Evolutionary conservation across 441 rosid genomes (phyloP).

Genomic region (Pelargonium australe): DNA sequence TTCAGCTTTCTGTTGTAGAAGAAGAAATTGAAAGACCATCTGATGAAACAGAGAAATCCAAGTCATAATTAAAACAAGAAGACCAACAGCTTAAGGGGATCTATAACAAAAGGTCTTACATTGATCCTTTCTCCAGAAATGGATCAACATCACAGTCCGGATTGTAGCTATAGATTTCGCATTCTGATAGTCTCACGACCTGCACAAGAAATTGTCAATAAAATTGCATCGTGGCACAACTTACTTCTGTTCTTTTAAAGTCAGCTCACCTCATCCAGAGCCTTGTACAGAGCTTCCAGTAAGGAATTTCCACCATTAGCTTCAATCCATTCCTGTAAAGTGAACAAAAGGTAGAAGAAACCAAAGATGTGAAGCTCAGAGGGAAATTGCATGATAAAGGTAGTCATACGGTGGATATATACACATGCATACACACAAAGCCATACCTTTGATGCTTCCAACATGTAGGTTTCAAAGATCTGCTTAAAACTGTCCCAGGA

Average conservation of each 20-base stretch:
- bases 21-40: constrained; percentile 93
- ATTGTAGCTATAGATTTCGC: constrained; percentile 78
- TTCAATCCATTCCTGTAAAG: constrained; percentile 62
- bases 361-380: constrained; percentile 8
- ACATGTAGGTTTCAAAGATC: constrained; percentile 74
- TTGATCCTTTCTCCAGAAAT: constrained; percentile 69
- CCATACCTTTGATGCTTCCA: constrained; percentile 84
- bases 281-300: constrained; percentile 64
- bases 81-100: not conserved
- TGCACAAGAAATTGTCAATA: constrained; percentile 31
- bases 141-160: constrained; percentile 82
- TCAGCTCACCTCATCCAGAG: constrained; percentile 76
- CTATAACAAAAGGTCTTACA: constrained; percentile 34
- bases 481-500: constrained; percentile 76
- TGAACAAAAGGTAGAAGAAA: constrained; percentile 11
- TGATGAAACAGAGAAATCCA: constrained; percentile 23
- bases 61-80: constrained; percentile 8
- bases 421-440: not conserved
- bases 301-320: constrained; percentile 62
- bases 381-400: not conserved
- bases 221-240: constrained; percentile 13
- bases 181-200: constrained; percentile 81
- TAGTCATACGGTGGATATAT: constrained; percentile 1
- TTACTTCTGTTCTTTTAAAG: constrained; percentile 17
- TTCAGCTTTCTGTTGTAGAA: constrained; percentile 83